Conservation (phyloP, 2,329 filamentous ascomycete species). For the Teratosphaeria pseudoeucalypti region DNA sequence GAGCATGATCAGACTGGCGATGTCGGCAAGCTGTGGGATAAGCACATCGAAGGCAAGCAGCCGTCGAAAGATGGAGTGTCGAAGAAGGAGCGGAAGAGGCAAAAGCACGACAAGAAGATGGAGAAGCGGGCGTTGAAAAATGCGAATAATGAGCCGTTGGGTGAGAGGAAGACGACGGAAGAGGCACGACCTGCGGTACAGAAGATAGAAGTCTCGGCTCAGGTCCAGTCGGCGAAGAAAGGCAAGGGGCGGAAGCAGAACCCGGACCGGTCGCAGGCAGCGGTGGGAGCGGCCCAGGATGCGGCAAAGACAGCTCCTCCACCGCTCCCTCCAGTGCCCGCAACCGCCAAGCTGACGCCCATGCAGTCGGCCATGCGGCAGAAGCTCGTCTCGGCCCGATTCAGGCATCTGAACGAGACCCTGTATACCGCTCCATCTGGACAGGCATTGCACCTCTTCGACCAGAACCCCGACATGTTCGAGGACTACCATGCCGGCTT, state of each 20-base stretch:
- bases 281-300: conserved; percentile 6
- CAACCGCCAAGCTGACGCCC: conserved; percentile 63
- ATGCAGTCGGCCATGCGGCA: conserved; percentile 89
- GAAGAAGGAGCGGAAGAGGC: conserved; percentile 23
- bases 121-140: conserved; percentile 14
- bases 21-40: conserved; percentile 67
- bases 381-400: conserved; percentile 88
- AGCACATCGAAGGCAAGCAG: conserved; percentile 61
- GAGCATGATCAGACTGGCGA: conserved; percentile 40
- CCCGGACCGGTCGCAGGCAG: neutral
- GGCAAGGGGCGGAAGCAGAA: conserved; percentile 5
- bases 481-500: conserved; percentile 94
- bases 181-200: neutral
- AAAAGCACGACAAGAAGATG: conserved; percentile 14
- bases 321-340: conserved; percentile 22
- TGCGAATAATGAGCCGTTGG: neutral
- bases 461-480: conserved; percentile 82
- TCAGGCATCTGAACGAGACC: conserved; percentile 93
- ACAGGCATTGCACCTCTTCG: conserved; percentile 75
- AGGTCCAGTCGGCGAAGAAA: conserved; percentile 6
- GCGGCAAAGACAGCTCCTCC: conserved; percentile 8
- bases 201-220: neutral
- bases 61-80: conserved; percentile 22
- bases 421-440: conserved; percentile 85
- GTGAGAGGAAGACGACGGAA: neutral